phyloP scores from a whole-genome alignment of 139 green algal genomes.

The Picochlorum sp. region DNA sequence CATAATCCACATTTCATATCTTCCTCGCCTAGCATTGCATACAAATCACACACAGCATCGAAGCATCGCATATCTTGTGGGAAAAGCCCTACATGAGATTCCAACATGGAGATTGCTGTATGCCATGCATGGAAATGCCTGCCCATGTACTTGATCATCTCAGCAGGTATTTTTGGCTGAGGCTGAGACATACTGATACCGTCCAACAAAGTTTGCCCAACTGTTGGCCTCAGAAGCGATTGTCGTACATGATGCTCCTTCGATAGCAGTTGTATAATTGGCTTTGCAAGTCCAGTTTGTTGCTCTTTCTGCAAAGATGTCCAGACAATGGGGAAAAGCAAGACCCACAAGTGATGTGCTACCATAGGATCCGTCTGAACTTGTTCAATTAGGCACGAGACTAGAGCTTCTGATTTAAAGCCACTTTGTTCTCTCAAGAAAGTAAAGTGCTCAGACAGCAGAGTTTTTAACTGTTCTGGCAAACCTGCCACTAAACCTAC shows the following conservation, averaged over 20 bases:
- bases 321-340: slow-evolving; percentile 98
- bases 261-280: slow-evolving; percentile 84
- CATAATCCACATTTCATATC: slow-evolving; percentile 88
- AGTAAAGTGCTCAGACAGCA: background rate
- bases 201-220: slow-evolving; percentile 83
- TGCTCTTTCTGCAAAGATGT: slow-evolving; percentile 83
- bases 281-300: slow-evolving; percentile 76
- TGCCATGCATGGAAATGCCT: slow-evolving; percentile 95
- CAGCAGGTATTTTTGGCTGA: slow-evolving; percentile 94
- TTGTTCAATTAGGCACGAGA: slow-evolving; percentile 71
- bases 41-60: slow-evolving; percentile 78
- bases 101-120: slow-evolving; percentile 88
- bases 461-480: background rate
- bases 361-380: slow-evolving; percentile 49
- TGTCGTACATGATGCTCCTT: slow-evolving; percentile 85
- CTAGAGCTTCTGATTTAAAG: slow-evolving; percentile 32
- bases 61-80: slow-evolving; percentile 80
- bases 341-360: slow-evolving; percentile 76
- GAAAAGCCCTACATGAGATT: slow-evolving; percentile 74
- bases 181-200: slow-evolving; percentile 87
- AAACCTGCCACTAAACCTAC: background rate
- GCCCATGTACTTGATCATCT: slow-evolving; percentile 97
- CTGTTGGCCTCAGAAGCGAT: slow-evolving; percentile 21
- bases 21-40: slow-evolving; percentile 67
- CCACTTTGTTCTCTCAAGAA: slow-evolving; percentile 12